A percentile compares a stretch with the other conserved stretches of the same genome.
These are phyloP conservation scores for Nannizziopsis barbatae DNA, from an alignment of 2,329 filamentous ascomycete species.

Conservation along the genomic window DNA sequence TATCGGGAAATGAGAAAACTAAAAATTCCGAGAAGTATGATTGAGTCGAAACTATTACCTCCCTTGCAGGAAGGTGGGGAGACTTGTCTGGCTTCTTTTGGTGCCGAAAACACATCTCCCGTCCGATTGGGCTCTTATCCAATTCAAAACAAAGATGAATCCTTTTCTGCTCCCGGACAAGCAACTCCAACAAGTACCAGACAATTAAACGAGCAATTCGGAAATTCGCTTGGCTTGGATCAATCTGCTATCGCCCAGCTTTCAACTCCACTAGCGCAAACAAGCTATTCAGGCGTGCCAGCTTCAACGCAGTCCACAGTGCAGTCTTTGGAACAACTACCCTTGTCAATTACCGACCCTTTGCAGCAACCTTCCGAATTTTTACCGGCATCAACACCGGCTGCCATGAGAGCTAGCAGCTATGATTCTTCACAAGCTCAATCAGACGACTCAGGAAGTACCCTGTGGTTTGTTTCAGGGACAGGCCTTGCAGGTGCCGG, in stretches of 20 bases:
- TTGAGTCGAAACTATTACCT: conserved; percentile 6
- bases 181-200: too few relatives aligned
- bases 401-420: background rate
- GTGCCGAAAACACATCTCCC: background rate
- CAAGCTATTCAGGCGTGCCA: background rate
- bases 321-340: background rate
- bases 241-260: background rate
- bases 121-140: background rate
- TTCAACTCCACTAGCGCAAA: background rate
- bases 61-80: background rate
- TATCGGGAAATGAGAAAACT: conserved; percentile 24
- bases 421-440: background rate
- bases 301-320: background rate
- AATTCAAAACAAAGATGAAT: background rate
- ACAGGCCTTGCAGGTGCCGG: conserved; percentile 12
- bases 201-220: too few relatives aligned
- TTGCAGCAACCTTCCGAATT: background rate
- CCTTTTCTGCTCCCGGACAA: background rate
- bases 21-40: conserved; percentile 19
- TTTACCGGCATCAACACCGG: background rate
- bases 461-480: conserved; percentile 16
- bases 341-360: background rate
- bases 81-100: background rate
- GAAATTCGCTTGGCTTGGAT: too few relatives aligned
- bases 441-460: conserved; percentile 14